Evolutionary conservation across 345 rosid species (phyloP), one percentile per base, ranked within the genome.

Genomic region (Cochlearia excelsa): DNA sequence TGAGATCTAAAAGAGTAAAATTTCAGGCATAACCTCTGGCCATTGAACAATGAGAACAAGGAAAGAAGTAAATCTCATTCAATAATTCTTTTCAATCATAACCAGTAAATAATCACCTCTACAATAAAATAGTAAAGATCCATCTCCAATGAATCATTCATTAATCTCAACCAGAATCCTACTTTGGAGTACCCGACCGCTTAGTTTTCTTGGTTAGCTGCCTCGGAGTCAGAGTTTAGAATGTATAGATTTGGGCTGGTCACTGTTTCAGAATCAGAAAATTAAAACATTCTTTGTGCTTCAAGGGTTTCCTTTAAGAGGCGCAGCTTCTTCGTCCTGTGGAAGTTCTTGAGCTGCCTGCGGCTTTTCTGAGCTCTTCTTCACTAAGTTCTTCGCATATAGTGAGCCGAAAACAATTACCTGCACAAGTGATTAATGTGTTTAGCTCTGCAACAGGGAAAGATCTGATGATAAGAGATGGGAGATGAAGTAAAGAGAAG

Each of bases 381-480:
- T 83, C 43, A 65, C 30, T 43, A 85, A 81, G 70, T 51, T 84
- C 80, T 81, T 88, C 0, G 79, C 55, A 50, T 86, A 88, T 30
- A 91, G 74, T 54, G 98, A 80, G 28, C 90, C 86, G 4, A 88
- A 91, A 49, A 91, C 95, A 48, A 84, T 77, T 29, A 78, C 78
- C 90, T 91, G 74, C 45, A 38, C 47, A 3, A 51, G 68, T 4
- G 26, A 33, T 42, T 27, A 45, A 46, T 27, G 61, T 40, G 38
- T 40, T 71, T 61, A 50, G 61, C 43, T 57, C 43, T 10, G 2
- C 16, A 49, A 38, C 23, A 8, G 7, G 35, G 34, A 58, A 27
- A 46, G 48, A 59, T 35, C 9, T 16, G 23, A 16, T 60, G 6
- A 10, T 33, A 54, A 39, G 42, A 44, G 41, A 45, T 7, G 37